A percentile compares a stretch with the other conserved stretches of the same genome.
Evolutionary conservation across 2,329 filamentous ascomycete genomes (phyloP).

Genomic region (Hymenoscyphus linearis): DNA sequence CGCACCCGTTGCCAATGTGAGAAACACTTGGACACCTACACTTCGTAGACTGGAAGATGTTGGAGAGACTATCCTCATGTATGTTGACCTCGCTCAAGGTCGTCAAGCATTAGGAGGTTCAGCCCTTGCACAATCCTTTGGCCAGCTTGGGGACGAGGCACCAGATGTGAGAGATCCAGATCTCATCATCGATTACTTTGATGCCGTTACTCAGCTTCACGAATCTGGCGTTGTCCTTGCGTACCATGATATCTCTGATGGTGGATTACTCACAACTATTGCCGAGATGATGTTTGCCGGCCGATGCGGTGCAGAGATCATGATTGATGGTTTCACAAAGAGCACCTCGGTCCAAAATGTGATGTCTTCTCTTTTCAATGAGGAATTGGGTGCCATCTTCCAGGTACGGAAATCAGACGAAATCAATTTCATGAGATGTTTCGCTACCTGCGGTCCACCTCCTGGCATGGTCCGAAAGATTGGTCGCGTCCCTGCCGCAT

Average conservation of each 20-base stretch:
- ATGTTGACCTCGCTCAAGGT: slow-evolving; percentile 81
- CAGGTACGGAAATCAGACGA: slow-evolving; percentile 84
- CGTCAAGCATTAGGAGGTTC: slow-evolving; percentile 83
- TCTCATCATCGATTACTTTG: slow-evolving; percentile 83
- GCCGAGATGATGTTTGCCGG: slow-evolving; percentile 99
- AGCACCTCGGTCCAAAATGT: slow-evolving; percentile 55
- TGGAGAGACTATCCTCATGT: slow-evolving; percentile 82
- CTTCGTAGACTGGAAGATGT: slow-evolving; percentile 79
- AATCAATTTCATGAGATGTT: slow-evolving; percentile 79
- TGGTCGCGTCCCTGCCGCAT: slow-evolving; percentile 63
- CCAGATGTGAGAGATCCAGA: slow-evolving; percentile 83
- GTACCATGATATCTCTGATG: slow-evolving; percentile 92
- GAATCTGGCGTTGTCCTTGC: slow-evolving; percentile 73
- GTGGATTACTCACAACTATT: slow-evolving; percentile 83
- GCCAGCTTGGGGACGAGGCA: slow-evolving; percentile 75
- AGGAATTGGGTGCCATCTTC: slow-evolving; percentile 94
- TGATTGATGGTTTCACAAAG: slow-evolving; percentile 68
- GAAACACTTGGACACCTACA: slow-evolving; percentile 90
- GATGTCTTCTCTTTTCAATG: slow-evolving; percentile 82
- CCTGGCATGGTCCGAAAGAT: slow-evolving; percentile 78
- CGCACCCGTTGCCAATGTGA: slow-evolving; percentile 72
- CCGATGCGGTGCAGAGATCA: slow-evolving; percentile 79
- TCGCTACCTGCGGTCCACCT: slow-evolving; percentile 83
- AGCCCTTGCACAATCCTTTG: slow-evolving; percentile 82
- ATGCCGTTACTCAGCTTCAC: slow-evolving; percentile 67